A percentile compares a stretch with the other conserved stretches of the same genome.
These are phyloP conservation scores for Trametes cingulata DNA, from an alignment of 768 basidiomycete genomes.

Conservation along the genomic window DNA sequence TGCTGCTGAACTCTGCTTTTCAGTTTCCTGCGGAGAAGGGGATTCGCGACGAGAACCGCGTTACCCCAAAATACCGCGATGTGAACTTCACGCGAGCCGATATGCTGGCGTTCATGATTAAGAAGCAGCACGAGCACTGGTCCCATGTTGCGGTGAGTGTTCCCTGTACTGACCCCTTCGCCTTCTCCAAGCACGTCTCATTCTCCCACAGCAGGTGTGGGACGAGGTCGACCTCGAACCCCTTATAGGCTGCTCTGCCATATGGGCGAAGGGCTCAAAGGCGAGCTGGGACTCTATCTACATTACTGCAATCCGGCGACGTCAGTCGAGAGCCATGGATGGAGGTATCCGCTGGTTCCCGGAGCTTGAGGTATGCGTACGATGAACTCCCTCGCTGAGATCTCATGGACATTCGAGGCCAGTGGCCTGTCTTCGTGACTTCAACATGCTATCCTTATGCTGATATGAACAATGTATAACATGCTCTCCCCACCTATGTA, in stretches of 20 bases:
- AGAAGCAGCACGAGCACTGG: neutral
- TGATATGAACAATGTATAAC: too few relatives aligned
- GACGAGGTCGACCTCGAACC: neutral
- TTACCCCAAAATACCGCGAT: neutral
- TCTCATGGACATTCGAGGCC: too few relatives aligned
- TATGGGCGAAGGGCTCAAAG: neutral
- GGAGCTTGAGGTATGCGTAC: neutral
- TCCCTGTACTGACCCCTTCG: neutral
- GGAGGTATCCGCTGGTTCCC: neutral
- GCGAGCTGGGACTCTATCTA: neutral
- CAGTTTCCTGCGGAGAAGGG: neutral
- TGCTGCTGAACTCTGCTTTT: neutral
- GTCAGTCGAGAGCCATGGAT: neutral
- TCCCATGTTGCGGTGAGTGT: neutral
- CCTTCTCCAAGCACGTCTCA: too few relatives aligned
- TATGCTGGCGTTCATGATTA: neutral
- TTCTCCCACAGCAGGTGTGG: neutral
- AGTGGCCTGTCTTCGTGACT: too few relatives aligned
- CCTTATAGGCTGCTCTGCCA: neutral
- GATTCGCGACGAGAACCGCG: neutral
- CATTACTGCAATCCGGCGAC: neutral
- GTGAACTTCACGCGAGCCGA: neutral
- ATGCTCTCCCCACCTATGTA: too few relatives aligned
- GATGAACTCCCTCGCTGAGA: too few relatives aligned
- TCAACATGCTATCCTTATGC: too few relatives aligned